Percentiles rank a stretch among this genome's conserved stretches.
These are phyloP conservation scores for Bryoerythrophyllum caledonicum DNA, from an alignment of 225 moss, liverwort and hornwort species.

Conservation along the genomic window DNA sequence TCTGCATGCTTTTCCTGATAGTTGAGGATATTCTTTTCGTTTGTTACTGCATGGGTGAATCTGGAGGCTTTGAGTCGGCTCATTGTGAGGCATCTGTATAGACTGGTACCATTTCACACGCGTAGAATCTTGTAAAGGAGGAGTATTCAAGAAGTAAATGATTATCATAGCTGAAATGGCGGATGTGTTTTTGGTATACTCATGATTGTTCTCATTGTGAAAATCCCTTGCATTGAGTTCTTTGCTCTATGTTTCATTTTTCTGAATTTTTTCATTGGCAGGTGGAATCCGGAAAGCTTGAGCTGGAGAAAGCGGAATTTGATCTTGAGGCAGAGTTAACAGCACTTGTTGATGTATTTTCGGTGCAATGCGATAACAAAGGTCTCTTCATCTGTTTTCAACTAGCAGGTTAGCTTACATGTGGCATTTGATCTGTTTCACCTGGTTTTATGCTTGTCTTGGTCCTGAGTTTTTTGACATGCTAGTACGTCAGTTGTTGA, in stretches of 20 bases:
- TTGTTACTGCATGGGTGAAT: not conserved
- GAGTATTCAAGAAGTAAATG: not conserved
- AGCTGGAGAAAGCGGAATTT: slow-evolving; percentile 56
- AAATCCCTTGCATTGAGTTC: not conserved
- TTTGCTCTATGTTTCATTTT: not conserved
- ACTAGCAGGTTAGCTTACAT: slow-evolving; percentile 47
- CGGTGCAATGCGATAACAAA: slow-evolving; percentile 63
- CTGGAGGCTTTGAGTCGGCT: not conserved
- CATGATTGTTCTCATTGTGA: not conserved
- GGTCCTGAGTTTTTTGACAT: not conserved
- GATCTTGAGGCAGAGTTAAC: slow-evolving; percentile 61
- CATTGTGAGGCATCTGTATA: not conserved
- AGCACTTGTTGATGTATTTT: slow-evolving; percentile 63
- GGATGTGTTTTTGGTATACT: not conserved
- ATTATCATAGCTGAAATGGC: not conserved
- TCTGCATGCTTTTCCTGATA: not conserved
- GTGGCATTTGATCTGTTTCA: not conserved
- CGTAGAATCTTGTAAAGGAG: not conserved
- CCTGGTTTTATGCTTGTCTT: not conserved
- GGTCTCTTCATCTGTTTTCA: slow-evolving; percentile 56
- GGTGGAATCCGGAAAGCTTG: slow-evolving; percentile 74
- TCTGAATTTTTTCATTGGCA: slow-evolving; percentile 4
- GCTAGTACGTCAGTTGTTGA: not conserved
- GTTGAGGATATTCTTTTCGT: not conserved
- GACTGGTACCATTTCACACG: not conserved